Conservation (phyloP, 202 grass and related monocot genomes). For the Panicum virgatum region DNA sequence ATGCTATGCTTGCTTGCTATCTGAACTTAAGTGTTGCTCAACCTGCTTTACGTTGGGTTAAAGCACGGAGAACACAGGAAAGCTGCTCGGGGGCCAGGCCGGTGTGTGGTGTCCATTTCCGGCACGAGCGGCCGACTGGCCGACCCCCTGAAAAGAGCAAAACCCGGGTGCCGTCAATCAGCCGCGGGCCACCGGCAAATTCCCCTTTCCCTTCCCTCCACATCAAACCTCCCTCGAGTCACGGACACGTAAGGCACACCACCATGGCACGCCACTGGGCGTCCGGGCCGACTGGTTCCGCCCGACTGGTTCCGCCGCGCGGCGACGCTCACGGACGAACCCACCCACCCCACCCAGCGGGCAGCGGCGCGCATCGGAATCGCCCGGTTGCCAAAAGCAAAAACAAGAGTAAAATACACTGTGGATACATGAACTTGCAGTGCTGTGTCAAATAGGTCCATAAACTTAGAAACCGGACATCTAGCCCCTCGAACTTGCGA, state of each 20-base stretch:
- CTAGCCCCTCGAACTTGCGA: no score
- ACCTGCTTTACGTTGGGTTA: neutral
- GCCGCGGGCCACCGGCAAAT: conserved; percentile 18
- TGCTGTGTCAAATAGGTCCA: no score
- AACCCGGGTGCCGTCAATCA: conserved; percentile 9
- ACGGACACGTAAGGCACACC: conserved; percentile 33
- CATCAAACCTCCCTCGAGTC: conserved; percentile 28
- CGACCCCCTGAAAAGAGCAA: neutral
- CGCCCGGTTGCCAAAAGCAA: neutral
- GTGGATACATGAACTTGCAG: no score
- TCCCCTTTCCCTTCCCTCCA: neutral
- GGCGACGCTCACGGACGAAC: no score
- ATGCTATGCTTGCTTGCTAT: neutral
- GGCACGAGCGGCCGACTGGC: neutral
- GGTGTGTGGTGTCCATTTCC: neutral
- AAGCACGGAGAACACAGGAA: neutral
- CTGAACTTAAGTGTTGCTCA: neutral
- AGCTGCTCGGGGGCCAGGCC: neutral
- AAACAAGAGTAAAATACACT: no score
- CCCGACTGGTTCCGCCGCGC: neutral
- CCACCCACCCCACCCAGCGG: neutral
- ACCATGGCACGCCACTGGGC: conserved; percentile 18
- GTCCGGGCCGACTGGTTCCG: no score
- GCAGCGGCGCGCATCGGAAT: conserved; percentile 12
- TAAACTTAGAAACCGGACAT: no score